Base-by-base conservation (phyloP, 2,329 filamentous ascomycete genomes). In the Coniella lustricola region DNA sequence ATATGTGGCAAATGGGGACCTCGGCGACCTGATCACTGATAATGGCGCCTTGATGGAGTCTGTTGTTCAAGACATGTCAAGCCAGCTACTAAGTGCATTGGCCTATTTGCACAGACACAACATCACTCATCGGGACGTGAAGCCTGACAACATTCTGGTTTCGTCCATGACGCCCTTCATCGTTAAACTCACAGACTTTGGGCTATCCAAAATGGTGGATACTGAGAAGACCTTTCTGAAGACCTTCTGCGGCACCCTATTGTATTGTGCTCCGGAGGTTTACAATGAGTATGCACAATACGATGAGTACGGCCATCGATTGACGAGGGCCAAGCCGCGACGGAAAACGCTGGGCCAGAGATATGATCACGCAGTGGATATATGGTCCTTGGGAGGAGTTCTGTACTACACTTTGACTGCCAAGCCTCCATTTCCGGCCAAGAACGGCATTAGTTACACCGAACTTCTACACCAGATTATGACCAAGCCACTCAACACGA, bases 81-180 rank as follows among this genome's bases (percentile, higher is more conserved):
- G 69, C 17, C 89, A 95, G 63, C 78, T 97, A 32, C 70, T 96
- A 37, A 79, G 84, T 56, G 91, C 91, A 2, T 71, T 98, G 45
- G 82, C 81, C 25, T 96, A 98, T 63, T 74, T 98, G 8, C 93
- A 98, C 64, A 73, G 76, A 46, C 84, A 86, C 59, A 89, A 85
- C 61, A 96, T 98, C 58, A 97, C 91, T 0, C 93, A 98, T 67
- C 85, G 93, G n/a, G 93, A 98, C 65, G 90, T 98, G 61, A 98
- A 98, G 63, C 93, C 93, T 0, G 93, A 98, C 71, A 98, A 98
- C 60, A 96, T 98, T 52, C 74, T 98, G 35, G 87, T 97, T 56
- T 75, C 82, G 10, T 84, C 81, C 1, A 64, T 80, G 9, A 72
- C 84, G 5, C 90, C 90, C 0, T 79, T 95, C 42, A 74, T 79